Evolutionary conservation across 805 yeast species (phyloP).

Genomic region (Candida vaughaniae): DNA sequence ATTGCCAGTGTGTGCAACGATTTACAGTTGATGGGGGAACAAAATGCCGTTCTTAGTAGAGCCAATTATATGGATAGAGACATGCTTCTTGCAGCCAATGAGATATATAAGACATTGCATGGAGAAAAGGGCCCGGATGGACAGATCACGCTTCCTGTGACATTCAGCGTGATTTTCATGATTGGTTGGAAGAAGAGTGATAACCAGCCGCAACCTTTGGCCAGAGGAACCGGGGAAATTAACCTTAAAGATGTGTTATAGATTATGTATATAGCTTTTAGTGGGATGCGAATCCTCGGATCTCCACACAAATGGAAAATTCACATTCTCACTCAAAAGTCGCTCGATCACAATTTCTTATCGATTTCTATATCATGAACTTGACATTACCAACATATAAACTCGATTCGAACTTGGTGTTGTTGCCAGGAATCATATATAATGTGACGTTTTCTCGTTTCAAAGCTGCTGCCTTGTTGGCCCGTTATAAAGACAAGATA

Average conservation of each 20-base stretch:
- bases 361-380: conserved; percentile 4
- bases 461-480: conserved; percentile 47
- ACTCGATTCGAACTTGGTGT: conserved; percentile 45
- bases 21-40: conserved; percentile 81
- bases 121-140: conserved; percentile 56
- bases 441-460: conserved; percentile 50
- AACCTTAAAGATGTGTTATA: conserved; percentile 60
- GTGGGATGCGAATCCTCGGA: conserved; percentile 8
- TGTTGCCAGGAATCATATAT: conserved; percentile 63
- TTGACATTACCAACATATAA: conserved; percentile 37
- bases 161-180: conserved; percentile 76
- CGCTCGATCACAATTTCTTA: no score
- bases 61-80: conserved; percentile 48
- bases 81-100: conserved; percentile 65
- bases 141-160: conserved; percentile 62
- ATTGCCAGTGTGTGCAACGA: conserved; percentile 66
- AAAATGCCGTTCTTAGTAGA: conserved; percentile 62
- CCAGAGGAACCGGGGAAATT: conserved; percentile 70
- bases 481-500: conserved; percentile 35
- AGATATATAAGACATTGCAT: conserved; percentile 69
- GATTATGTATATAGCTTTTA: not conserved
- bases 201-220: conserved; percentile 67
- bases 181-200: conserved; percentile 85
- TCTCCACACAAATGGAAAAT: conserved; percentile 3
- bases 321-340: conserved; percentile 2